Evolutionary conservation across 768 basidiomycete species (phyloP).

Genomic region (Fibroporia radiculosa): DNA sequence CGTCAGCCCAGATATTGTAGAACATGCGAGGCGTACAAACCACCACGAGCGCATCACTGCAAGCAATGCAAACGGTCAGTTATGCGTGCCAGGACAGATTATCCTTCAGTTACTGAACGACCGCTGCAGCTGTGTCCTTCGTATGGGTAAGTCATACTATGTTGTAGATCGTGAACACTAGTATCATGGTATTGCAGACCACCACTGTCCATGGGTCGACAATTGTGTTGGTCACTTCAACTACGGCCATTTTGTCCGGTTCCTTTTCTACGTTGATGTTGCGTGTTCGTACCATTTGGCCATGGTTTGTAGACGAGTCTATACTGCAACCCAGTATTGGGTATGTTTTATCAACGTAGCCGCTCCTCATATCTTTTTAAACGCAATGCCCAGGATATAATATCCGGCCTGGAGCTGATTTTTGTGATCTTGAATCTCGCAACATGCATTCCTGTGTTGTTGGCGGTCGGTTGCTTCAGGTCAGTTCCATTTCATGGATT

Average conservation of each 20-base stretch:
- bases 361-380: neutral
- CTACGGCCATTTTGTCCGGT: conserved; percentile 83
- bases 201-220: conserved; percentile 90
- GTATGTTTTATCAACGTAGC: neutral
- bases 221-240: conserved; percentile 94
- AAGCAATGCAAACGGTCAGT: conserved; percentile 68
- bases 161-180: conserved; percentile 5
- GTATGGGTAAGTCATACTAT: conserved; percentile 60
- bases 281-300: conserved; percentile 79
- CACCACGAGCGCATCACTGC: conserved; percentile 90
- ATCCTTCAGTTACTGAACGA: neutral
- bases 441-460: conserved; percentile 74
- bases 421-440: conserved; percentile 87
- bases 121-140: conserved; percentile 61
- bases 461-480: conserved; percentile 91
- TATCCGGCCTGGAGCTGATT: conserved; percentile 60
- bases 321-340: conserved; percentile 28
- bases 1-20: conserved; percentile 81
- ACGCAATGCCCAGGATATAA: conserved; percentile 47
- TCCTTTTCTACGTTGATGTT: conserved; percentile 88
- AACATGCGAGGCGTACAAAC: conserved; percentile 79
- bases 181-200: conserved; percentile 40
- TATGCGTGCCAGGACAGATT: neutral
- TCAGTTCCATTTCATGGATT: conserved; percentile 18
- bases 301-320: conserved; percentile 71